Evolutionary conservation across 2,329 filamentous ascomycete genomes (phyloP).

Genomic region (Curvularia spicifera): DNA sequence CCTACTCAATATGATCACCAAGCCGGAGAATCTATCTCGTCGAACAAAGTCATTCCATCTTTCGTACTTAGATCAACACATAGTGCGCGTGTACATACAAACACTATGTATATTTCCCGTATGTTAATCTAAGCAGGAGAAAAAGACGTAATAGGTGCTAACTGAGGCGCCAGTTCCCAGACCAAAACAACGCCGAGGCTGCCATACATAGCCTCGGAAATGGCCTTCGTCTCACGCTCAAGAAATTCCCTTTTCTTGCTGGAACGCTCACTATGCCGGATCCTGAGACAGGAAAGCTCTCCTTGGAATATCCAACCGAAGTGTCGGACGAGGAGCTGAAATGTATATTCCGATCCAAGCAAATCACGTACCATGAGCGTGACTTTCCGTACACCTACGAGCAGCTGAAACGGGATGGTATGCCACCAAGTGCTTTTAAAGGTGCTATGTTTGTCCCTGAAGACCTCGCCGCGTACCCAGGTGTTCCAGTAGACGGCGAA

Average conservation of each 20-base stretch:
- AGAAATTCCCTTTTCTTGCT: conserved; percentile 40
- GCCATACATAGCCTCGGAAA: conserved; percentile 35
- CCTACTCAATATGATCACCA: conserved; percentile 37
- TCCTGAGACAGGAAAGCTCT: conserved; percentile 32
- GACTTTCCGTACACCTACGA: conserved; percentile 37
- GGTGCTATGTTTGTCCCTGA: conserved; percentile 40
- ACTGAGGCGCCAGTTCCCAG: conserved; percentile 30
- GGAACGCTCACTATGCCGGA: conserved; percentile 39
- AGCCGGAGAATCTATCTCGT: conserved; percentile 25
- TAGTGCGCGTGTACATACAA: conserved; percentile 43
- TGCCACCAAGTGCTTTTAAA: conserved; percentile 44
- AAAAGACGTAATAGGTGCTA: background rate
- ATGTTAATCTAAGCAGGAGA: conserved; percentile 1
- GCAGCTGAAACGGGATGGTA: conserved; percentile 38
- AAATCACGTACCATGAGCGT: conserved; percentile 21
- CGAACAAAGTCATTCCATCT: conserved; percentile 37
- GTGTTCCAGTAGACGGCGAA: conserved; percentile 37
- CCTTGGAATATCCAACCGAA: conserved; percentile 35
- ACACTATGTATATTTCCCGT: conserved; percentile 42
- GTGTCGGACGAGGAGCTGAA: conserved; percentile 25
- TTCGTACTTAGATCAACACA: conserved; percentile 41
- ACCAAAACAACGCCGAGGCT: conserved; percentile 33
- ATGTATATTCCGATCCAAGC: conserved; percentile 32
- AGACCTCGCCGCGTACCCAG: conserved; percentile 36
- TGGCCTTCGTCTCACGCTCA: conserved; percentile 35